Percentiles rank a stretch among this genome's conserved stretches.
Evolutionary conservation across 2,329 filamentous ascomycete genomes (phyloP).

Genomic region (Trichothecium sympodiale): DNA sequence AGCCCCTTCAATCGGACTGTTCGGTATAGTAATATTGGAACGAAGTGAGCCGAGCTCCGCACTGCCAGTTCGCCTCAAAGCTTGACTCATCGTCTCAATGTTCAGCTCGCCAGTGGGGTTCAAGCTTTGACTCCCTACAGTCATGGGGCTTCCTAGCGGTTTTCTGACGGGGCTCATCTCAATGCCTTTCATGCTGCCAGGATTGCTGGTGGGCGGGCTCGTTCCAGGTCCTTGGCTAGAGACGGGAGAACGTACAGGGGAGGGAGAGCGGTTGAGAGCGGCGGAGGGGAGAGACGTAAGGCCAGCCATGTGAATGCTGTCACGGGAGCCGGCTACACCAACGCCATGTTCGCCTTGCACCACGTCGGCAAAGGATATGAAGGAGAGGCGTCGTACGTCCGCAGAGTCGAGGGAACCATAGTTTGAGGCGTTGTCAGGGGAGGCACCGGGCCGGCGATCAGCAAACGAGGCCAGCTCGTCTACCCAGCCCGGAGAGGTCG

Average conservation of each 20-base stretch:
- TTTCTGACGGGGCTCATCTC: constrained; percentile 55
- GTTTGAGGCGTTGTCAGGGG: constrained; percentile 56
- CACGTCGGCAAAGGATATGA: constrained; percentile 94
- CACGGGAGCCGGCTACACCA: constrained; percentile 43
- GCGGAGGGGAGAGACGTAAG: constrained; percentile 47
- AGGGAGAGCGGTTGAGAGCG: constrained; percentile 57
- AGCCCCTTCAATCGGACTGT: constrained; percentile 41
- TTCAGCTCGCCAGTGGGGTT: constrained; percentile 54
- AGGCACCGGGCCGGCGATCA: constrained; percentile 17
- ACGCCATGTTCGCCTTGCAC: constrained; percentile 73
- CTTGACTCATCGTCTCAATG: constrained; percentile 90
- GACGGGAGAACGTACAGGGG: constrained; percentile 68
- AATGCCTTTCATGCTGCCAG: constrained; percentile 61
- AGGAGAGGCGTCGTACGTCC: constrained; percentile 76
- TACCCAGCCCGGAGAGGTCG: constrained; percentile 37
- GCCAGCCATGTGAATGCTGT: constrained; percentile 59
- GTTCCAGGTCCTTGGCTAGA: constrained; percentile 58
- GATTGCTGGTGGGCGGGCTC: constrained; percentile 67
- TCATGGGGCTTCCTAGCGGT: constrained; percentile 52
- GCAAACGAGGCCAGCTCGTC: constrained; percentile 47
- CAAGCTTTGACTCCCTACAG: constrained; percentile 36
- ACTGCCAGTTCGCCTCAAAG: constrained; percentile 73
- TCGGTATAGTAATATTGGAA: constrained; percentile 33
- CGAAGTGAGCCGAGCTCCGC: constrained; percentile 55
- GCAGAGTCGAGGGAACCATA: constrained; percentile 65